Percentiles rank a stretch among this genome's conserved stretches.
phyloP scores from a whole-genome alignment of 2,329 filamentous ascomycete species.

The Apiospora koreana region DNA sequence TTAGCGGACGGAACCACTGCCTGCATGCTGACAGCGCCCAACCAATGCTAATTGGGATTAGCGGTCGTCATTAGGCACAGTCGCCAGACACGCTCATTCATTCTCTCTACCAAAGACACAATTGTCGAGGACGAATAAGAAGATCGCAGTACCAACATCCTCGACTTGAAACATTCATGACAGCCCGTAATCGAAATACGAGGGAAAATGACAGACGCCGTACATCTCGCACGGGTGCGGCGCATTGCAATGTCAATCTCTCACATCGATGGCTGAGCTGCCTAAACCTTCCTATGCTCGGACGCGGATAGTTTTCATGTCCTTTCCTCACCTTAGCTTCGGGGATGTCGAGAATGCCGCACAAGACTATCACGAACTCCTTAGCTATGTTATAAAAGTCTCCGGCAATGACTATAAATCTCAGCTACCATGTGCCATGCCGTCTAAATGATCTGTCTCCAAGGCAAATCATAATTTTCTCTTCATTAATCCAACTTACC shows the following conservation, averaged over 20 bases:
- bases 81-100: too few species aligned
- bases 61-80: not conserved
- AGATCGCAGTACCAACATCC: too few species aligned
- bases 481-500: not conserved
- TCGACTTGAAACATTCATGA: not conserved
- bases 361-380: not conserved
- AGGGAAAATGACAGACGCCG: not conserved
- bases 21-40: too few species aligned
- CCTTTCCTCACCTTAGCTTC: not conserved
- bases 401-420: not conserved
- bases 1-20: not conserved
- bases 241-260: not conserved
- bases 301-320: not conserved
- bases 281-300: not conserved
- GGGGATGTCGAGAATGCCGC: not conserved
- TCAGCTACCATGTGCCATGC: not conserved
- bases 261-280: not conserved
- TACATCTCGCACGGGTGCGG: not conserved
- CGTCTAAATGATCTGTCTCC: not conserved
- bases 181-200: not conserved
- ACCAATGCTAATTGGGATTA: not conserved
- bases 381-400: not conserved
- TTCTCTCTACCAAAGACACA: too few species aligned
- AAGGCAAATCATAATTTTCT: not conserved
- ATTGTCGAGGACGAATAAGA: too few species aligned